These are phyloP conservation scores for Vitis amurensis DNA, from an alignment of 164 flowering plant genomes.

Conservation along the genomic window DNA sequence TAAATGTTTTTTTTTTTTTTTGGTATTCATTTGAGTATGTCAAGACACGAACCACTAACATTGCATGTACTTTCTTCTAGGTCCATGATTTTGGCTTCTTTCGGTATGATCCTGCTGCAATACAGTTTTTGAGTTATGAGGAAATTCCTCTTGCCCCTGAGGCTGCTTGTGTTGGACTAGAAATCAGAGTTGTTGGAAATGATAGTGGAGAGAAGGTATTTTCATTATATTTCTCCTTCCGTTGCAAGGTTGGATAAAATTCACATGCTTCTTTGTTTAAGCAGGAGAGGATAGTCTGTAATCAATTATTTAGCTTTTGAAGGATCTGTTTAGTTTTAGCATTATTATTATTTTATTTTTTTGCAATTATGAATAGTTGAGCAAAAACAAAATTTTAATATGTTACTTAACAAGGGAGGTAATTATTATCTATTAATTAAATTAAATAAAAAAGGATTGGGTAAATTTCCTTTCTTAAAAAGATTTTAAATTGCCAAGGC, in stretches of 20 bases:
- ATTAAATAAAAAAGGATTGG: too few species aligned
- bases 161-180: constrained; percentile 93
- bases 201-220: constrained; percentile 97
- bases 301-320: not conserved
- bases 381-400: not conserved
- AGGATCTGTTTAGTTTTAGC: not conserved
- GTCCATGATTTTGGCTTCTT: constrained; percentile 98
- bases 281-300: not conserved
- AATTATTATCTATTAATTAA: too few species aligned
- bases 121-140: constrained; percentile 77
- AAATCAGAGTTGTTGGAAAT: constrained; percentile 95
- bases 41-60: constrained; percentile 1
- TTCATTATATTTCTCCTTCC: not conserved
- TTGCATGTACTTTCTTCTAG: constrained; percentile 29
- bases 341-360: not conserved
- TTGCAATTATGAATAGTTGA: not conserved
- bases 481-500: too few species aligned
- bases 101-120: constrained; percentile 73
- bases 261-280: not conserved
- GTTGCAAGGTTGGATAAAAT: not conserved
- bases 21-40: too few species aligned
- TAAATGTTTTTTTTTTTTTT: too few species aligned
- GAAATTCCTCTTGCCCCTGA: constrained; percentile 95
- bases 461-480: too few species aligned
- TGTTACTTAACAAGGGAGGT: too few species aligned